Evolutionary conservation across 2,329 filamentous ascomycete genomes (phyloP).

Genomic region (Phoma sp.): DNA sequence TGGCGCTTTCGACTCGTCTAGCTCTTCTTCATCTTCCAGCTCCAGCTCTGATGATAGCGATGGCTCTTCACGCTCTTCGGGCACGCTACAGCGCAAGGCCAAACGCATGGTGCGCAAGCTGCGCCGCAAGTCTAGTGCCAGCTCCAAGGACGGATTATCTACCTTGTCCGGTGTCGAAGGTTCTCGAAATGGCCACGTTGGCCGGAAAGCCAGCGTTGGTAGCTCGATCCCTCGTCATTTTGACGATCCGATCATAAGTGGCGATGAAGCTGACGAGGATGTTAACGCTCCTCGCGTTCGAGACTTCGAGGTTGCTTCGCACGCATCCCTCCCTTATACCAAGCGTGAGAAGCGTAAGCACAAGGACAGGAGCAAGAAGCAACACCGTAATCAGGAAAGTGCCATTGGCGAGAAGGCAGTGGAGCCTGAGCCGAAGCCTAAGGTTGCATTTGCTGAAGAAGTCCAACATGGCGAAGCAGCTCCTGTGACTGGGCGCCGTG

Average conservation of each 20-base stretch:
- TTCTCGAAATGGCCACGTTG: slow-evolving; percentile 32
- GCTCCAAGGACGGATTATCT: slow-evolving; percentile 68
- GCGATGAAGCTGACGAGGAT: slow-evolving; percentile 63
- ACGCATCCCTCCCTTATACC: slow-evolving; percentile 42
- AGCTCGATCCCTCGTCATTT: slow-evolving; percentile 40
- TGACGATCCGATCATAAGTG: slow-evolving; percentile 56
- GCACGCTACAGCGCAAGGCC: slow-evolving; percentile 76
- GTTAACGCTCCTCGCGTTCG: slow-evolving; percentile 51
- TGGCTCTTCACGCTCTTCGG: slow-evolving; percentile 69
- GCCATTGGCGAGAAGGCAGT: slow-evolving; percentile 35
- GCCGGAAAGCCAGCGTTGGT: slow-evolving; percentile 27
- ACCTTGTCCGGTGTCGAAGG: slow-evolving; percentile 52
- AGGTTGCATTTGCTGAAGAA: slow-evolving; percentile 53
- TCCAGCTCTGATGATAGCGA: slow-evolving; percentile 68
- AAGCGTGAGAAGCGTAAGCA: slow-evolving; percentile 52
- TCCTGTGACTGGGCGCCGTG: slow-evolving; percentile 60
- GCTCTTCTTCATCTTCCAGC: slow-evolving; percentile 58
- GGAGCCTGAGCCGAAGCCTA: slow-evolving; percentile 20
- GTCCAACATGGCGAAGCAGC: slow-evolving; percentile 32
- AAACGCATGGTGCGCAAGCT: slow-evolving; percentile 76
- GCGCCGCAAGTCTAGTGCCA: slow-evolving; percentile 78
- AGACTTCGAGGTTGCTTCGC: slow-evolving; percentile 57
- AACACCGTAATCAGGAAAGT: slow-evolving; percentile 48
- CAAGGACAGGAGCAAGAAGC: slow-evolving; percentile 56
- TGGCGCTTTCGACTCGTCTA: slow-evolving; percentile 78